These are phyloP conservation scores for Filobasidium floriforme DNA, from an alignment of 768 basidiomycete species.

Conservation along the genomic window DNA sequence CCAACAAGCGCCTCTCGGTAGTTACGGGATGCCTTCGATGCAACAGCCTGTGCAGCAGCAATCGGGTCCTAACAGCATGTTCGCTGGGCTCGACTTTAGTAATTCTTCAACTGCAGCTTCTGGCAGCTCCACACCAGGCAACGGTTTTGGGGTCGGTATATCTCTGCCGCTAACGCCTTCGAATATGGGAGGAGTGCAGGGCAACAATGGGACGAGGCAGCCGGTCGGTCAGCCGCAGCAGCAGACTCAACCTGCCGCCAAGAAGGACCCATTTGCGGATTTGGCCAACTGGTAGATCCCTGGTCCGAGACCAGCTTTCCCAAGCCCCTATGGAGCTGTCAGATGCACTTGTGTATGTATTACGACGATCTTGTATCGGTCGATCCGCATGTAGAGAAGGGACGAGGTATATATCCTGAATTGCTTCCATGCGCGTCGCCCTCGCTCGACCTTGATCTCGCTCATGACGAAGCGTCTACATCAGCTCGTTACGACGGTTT, in stretches of 20 bases:
- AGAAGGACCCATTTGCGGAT: slow-evolving; percentile 47
- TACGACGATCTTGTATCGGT: too few relatives aligned
- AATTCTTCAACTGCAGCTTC: slow-evolving; percentile 13
- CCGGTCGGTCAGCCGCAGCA: slow-evolving; percentile 16
- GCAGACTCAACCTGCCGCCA: slow-evolving; percentile 25
- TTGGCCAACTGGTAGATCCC: slow-evolving; percentile 36
- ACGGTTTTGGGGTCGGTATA: slow-evolving; percentile 17
- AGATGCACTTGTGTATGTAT: background rate
- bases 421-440: background rate
- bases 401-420: too few relatives aligned
- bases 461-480: slow-evolving; percentile 10
- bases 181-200: background rate
- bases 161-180: slow-evolving; percentile 4
- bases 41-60: slow-evolving; percentile 16
- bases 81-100: slow-evolving; percentile 15
- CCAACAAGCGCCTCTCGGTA: background rate
- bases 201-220: slow-evolving; percentile 9
- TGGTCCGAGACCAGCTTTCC: too few relatives aligned
- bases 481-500: background rate
- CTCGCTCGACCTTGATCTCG: background rate
- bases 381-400: too few relatives aligned
- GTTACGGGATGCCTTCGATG: slow-evolving; percentile 12
- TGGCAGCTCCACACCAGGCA: slow-evolving; percentile 13
- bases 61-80: slow-evolving; percentile 17
- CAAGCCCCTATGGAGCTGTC: background rate